Conservation (phyloP, 805 yeast genomes). For the Saccharomyces paradoxus region DNA sequence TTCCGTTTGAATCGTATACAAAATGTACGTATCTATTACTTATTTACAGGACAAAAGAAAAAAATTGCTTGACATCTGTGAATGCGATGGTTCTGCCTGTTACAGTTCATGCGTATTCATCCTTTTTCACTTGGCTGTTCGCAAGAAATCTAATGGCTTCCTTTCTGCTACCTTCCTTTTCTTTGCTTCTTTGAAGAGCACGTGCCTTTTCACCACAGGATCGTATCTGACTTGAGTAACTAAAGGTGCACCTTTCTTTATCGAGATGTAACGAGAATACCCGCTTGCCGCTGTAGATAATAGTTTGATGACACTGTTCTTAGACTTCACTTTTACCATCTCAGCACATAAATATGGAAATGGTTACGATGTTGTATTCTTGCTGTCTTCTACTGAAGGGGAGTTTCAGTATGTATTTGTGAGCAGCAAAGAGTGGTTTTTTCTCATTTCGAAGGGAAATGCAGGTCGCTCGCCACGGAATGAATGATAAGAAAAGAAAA, state of each 20-base stretch:
- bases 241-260: constrained; percentile 74
- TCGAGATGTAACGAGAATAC: constrained; percentile 65
- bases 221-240: constrained; percentile 81
- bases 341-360: background rate
- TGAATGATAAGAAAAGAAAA: background rate
- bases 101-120: background rate
- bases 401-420: background rate
- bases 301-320: constrained; percentile 75
- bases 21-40: background rate
- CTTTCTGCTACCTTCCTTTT: constrained; percentile 68
- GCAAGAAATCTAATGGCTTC: constrained; percentile 41
- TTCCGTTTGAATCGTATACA: background rate
- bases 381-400: background rate
- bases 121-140: constrained; percentile 19
- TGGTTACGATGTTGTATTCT: background rate
- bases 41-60: background rate
- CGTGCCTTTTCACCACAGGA: constrained; percentile 84
- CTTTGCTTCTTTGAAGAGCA: constrained; percentile 78
- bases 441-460: background rate
- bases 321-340: constrained; percentile 53
- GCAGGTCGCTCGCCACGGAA: background rate
- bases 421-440: background rate
- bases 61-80: background rate
- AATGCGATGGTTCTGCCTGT: background rate
- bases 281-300: constrained; percentile 90